Base-by-base conservation (phyloP, 1,139 yeast species). In the Suhomyces wounanorum region DNA sequence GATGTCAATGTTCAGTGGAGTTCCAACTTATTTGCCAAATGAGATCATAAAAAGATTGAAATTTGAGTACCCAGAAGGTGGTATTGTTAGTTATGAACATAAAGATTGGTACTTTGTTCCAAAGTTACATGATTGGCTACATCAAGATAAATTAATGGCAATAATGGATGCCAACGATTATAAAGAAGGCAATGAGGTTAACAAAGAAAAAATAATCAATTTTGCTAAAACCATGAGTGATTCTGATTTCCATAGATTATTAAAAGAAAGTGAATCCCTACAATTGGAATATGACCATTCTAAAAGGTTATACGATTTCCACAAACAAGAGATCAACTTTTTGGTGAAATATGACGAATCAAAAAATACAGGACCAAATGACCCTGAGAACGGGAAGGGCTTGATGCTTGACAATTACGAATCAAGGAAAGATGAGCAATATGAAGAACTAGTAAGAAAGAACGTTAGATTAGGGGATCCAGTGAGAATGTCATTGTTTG, bases 201-300 rank as follows among this genome's bases (percentile, higher is more conserved):
- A 56, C 36, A 46, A 51, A 11, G 52, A 55, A 8, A 53, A 52
- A 38, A 42, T 60, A 9, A 44, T 56, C 21, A 31, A 50, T 3
- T 50, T 52, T 9, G 53, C 57, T 21, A 40, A 46, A 10, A 48
- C 54, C 3, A 57, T 69, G 53, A 58, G 61, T 8, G 55, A 67
- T 25, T 66, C 63, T 7, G 70, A 70, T 45, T 59, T 70, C 43
- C 59, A 69, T 28, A 55, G 56, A 43, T 56, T 75, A 14, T 59
- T 77, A 17, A 68, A 66, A 38, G 65, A 73, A 49, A 71, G 68
- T 43, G 72, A 72, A 16, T 56, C 73, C 6, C 57, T 76, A 44
- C 56, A 64, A 44, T 66, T 67, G 38, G 79, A 76, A 52, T 77
- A 71, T 55, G 75, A 70, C 49, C 59, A 73, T 48, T 75, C 79